Evolutionary conservation across 257 asterid genomes (phyloP), one percentile per base, ranked within the genome.

Genomic region (Salvia hispanica): DNA sequence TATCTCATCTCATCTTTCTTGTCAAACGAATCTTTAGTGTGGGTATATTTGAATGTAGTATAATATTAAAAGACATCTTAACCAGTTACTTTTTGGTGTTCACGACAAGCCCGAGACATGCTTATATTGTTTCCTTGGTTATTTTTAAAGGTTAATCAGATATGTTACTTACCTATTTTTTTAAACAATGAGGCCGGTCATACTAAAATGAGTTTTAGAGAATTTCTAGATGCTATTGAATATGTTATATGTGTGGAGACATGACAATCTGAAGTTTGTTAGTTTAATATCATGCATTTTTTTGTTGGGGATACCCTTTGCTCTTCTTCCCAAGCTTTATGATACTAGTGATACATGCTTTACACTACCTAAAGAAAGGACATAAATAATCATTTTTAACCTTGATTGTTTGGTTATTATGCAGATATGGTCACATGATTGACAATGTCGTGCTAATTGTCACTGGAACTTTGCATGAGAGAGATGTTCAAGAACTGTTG

Each of bases 401-500:
- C 69, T 64, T 16, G 58, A 42, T 39, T 43, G 28, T 21, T 18
- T 58, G 61, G 64, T 68, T 65, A 15, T 83, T 56, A 25, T 75
- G 48, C 74, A 91, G 97, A 77, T 91, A 88, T 40, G 97, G 97
- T 68, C 97, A 91, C 78, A 91, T 91, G 97, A 91, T 91, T 43
- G 97, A 91, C 85, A 88, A 91, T 66, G 96, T 88, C 44, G 97
- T 91, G 74, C 89, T 91, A 33, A 87, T 91, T 77, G 95, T 91
- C 66, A 91, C 98, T 39, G 98, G 98, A 72, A 91, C 98, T 58
- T 78, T 91, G 86, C 98, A 91, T 47, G 98, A 89, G 80, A 84
- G 98, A 78, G 98, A 91, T 78, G 96, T 91, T 70, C 95, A 91
- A 73, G 98, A 91, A 74, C 76, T 91, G 82, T 72, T 89, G 82